Evolutionary conservation across 2,329 filamentous ascomycete species (phyloP).

Genomic region (Fulvia fulva): DNA sequence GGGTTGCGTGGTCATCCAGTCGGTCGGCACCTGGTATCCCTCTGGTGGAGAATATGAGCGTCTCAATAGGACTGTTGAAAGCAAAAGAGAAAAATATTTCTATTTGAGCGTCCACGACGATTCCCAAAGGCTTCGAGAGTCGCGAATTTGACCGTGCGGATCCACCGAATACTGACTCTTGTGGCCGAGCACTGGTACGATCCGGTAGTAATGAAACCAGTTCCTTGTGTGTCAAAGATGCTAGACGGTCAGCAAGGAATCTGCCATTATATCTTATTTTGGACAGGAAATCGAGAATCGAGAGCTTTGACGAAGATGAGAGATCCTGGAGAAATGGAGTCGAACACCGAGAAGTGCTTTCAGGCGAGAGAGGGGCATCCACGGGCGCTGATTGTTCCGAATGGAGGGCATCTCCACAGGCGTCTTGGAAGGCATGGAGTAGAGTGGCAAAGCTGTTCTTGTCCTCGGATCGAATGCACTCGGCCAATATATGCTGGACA

Average conservation of each 20-base stretch:
- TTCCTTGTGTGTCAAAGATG: slow-evolving; percentile 70
- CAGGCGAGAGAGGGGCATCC: slow-evolving; percentile 53
- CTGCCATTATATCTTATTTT: slow-evolving; percentile 81
- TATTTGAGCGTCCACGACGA: slow-evolving; percentile 25
- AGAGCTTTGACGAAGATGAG: slow-evolving; percentile 68
- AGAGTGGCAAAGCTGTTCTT: slow-evolving; percentile 71
- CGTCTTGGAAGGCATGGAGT: slow-evolving; percentile 74
- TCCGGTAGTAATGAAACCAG: slow-evolving; percentile 73
- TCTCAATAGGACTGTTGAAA: slow-evolving; percentile 28
- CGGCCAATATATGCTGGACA: slow-evolving; percentile 70
- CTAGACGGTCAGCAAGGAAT: slow-evolving; percentile 79
- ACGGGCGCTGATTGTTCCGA: slow-evolving; percentile 60
- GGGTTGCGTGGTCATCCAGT: slow-evolving; percentile 71
- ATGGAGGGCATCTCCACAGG: slow-evolving; percentile 64
- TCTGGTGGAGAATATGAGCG: slow-evolving; percentile 38
- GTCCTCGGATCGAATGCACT: slow-evolving; percentile 74
- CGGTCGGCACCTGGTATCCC: slow-evolving; percentile 40
- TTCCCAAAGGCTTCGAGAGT: slow-evolving; percentile 33
- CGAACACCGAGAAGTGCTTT: slow-evolving; percentile 28
- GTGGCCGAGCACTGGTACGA: slow-evolving; percentile 72
- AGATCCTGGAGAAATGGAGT: slow-evolving; percentile 59
- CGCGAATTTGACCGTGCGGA: slow-evolving; percentile 45
- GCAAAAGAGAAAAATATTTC: slow-evolving; percentile 24
- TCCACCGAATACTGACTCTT: slow-evolving; percentile 74
- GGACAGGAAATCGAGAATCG: slow-evolving; percentile 73